Conservation (phyloP, 768 basidiomycete species). For the Phlegmacium glaucopus region DNA sequence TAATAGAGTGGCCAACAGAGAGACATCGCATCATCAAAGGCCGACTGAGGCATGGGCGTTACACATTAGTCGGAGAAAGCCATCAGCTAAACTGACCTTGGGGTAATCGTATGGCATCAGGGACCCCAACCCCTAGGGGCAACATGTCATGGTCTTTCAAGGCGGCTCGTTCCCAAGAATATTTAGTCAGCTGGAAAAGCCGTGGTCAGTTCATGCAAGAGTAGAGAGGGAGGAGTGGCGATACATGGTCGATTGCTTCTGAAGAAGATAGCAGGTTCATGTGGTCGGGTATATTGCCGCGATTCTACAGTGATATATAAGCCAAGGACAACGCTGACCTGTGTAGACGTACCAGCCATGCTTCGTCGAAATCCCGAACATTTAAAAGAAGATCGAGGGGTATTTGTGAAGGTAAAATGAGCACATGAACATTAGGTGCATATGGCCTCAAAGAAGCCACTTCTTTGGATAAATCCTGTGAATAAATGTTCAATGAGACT, state of each 20-base stretch:
- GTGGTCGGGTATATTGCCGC: slow-evolving; percentile 61
- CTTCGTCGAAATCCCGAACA: slow-evolving; percentile 70
- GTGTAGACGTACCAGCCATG: slow-evolving; percentile 44
- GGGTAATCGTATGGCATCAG: slow-evolving; percentile 8
- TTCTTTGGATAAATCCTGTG: slow-evolving; percentile 50
- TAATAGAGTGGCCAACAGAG: too few relatives aligned
- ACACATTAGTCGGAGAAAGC: too few relatives aligned
- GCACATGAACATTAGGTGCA: slow-evolving; percentile 66
- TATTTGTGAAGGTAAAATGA: slow-evolving; percentile 70
- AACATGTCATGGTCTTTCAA: slow-evolving; percentile 52
- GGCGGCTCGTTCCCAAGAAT: slow-evolving; percentile 45
- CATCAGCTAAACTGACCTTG: too few relatives aligned
- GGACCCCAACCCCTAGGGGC: slow-evolving; percentile 49
- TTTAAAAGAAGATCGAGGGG: slow-evolving; percentile 67
- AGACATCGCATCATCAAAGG: too few relatives aligned
- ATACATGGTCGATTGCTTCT: slow-evolving; percentile 61
- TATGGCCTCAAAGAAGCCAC: slow-evolving; percentile 61
- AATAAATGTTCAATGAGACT: background rate
- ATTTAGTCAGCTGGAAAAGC: slow-evolving; percentile 45
- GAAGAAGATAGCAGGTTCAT: slow-evolving; percentile 67
- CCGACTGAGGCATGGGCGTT: too few relatives aligned
- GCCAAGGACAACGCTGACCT: background rate
- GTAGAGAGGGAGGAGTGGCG: slow-evolving; percentile 18
- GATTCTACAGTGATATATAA: slow-evolving; percentile 33
- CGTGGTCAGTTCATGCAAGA: slow-evolving; percentile 5